Base-by-base conservation (phyloP, 306 rosid genomes). In the Betula pendula region DNA sequence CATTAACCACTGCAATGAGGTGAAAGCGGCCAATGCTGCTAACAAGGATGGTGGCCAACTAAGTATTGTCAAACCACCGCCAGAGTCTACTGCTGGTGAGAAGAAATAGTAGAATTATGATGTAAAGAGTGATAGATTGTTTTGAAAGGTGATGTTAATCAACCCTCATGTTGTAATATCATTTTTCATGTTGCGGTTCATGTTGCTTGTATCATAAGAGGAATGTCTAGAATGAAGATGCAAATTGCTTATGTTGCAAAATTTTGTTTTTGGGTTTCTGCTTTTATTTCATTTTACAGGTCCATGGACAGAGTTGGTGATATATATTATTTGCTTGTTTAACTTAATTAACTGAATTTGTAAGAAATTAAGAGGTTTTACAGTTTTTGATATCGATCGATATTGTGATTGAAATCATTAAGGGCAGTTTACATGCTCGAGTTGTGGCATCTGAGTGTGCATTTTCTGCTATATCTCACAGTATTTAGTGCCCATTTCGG, bases 1-100 rank as follows among this genome's bases (percentile, higher is more conserved):
- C 87, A 92, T 95, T 59, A 92, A 92, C 78, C 85, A 89, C 52
- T 89, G 92, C 90, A 95, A 95, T 65, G 98, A 95, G 85, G 59
- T 87, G 51, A 95, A 90, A 87, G 97, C 96, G 0, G 97, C 96
- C 58, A 88, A 96, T 1, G 81, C 84, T 25, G 98, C 98, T 42
- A 81, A 83, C 33, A 92, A 90, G 83, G 97, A 95, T 29, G 97
- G 98, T 22, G 98, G 97, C 59, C 93, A 89, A 60, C 79, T 95
- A 45, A 86, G 84, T 80, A 88, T 95, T 24, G 87, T 92, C 49
- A 92, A 95, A 85, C 44, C 83, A 2, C 66, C 82, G 1, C 62
- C 68, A 12, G 89, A 85, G 49, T 73, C 90, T 4, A 62, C 81
- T 27, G 55, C 20, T 55, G 82, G 75, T 0, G 75, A 84, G 9